phyloP scores from a whole-genome alignment of 352 stramenopile species.

The Phytophthora meadii region DNA sequence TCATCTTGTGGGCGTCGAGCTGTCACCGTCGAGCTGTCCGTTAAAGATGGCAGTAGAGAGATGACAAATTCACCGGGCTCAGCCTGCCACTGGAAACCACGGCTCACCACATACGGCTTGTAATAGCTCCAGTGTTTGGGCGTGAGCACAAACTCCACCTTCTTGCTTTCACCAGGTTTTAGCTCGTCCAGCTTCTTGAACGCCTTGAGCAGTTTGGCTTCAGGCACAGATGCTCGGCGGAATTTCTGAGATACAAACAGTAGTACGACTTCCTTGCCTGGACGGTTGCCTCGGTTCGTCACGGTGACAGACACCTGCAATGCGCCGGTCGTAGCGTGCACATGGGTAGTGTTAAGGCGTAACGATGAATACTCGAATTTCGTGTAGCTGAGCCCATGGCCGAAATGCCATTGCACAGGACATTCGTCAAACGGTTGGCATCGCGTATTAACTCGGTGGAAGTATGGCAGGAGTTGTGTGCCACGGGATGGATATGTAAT shows the following conservation, averaged over 20 bases:
- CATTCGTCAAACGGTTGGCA: constrained; percentile 67
- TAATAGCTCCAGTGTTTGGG: constrained; percentile 65
- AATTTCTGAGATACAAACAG: constrained; percentile 72
- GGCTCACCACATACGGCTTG: constrained; percentile 45
- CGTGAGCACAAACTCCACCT: constrained; percentile 55
- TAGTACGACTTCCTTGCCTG: constrained; percentile 73
- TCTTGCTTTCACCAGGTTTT: constrained; percentile 27
- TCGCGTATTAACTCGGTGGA: constrained; percentile 68
- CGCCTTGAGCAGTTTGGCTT: constrained; percentile 80
- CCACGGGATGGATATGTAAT: constrained; percentile 76
- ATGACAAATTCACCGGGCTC: constrained; percentile 65
- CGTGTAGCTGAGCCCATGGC: constrained; percentile 74
- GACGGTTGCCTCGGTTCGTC: constrained; percentile 55
- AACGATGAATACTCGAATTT: constrained; percentile 67
- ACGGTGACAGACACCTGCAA: constrained; percentile 66
- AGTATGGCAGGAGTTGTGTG: constrained; percentile 69
- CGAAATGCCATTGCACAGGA: constrained; percentile 66
- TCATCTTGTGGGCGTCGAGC: background rate
- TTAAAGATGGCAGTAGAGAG: constrained; percentile 39
- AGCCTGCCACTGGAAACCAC: constrained; percentile 42
- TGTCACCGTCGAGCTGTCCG: constrained; percentile 18
- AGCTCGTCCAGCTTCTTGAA: constrained; percentile 71
- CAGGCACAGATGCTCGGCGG: constrained; percentile 57
- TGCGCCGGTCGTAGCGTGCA: constrained; percentile 32
- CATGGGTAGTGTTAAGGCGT: constrained; percentile 44